Conservation (phyloP, 768 basidiomycete species). For the Lentinus tigrinus region DNA sequence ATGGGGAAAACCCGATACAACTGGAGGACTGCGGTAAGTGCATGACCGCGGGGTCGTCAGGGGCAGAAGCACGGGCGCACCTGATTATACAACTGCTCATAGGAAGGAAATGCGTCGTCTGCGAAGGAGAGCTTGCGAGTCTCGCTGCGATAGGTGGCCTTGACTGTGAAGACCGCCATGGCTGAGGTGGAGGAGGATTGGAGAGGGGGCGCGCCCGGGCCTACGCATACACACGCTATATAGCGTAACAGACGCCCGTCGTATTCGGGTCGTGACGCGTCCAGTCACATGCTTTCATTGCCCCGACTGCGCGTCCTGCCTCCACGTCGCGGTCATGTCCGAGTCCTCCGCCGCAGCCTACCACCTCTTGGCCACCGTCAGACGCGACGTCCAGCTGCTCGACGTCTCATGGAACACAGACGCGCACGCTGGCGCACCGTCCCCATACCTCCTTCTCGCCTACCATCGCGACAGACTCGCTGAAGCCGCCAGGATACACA, state of each 20-base stretch:
- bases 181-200: constrained; percentile 25
- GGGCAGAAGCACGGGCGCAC: constrained; percentile 36
- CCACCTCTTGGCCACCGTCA: constrained; percentile 50
- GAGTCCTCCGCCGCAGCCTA: constrained; percentile 13
- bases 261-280: constrained; percentile 18
- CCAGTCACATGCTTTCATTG: constrained; percentile 10
- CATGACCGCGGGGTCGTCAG: background rate
- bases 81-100: constrained; percentile 59
- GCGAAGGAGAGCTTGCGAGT: constrained; percentile 66
- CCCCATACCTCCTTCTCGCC: constrained; percentile 58
- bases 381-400: constrained; percentile 55
- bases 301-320: background rate
- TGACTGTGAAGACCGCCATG: constrained; percentile 67
- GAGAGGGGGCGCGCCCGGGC: constrained; percentile 11
- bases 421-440: constrained; percentile 46
- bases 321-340: background rate
- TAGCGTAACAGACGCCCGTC: constrained; percentile 12
- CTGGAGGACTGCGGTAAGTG: constrained; percentile 36
- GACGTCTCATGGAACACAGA: constrained; percentile 54
- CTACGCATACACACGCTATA: constrained; percentile 8
- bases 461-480: constrained; percentile 62
- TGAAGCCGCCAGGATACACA: constrained; percentile 48
- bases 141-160: constrained; percentile 72
- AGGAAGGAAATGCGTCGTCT: constrained; percentile 57
- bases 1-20: constrained; percentile 71